Percentiles rank a stretch among this genome's conserved stretches.
phyloP scores from a whole-genome alignment of 169 alveolate species.

The Plasmodium knowlesi region DNA sequence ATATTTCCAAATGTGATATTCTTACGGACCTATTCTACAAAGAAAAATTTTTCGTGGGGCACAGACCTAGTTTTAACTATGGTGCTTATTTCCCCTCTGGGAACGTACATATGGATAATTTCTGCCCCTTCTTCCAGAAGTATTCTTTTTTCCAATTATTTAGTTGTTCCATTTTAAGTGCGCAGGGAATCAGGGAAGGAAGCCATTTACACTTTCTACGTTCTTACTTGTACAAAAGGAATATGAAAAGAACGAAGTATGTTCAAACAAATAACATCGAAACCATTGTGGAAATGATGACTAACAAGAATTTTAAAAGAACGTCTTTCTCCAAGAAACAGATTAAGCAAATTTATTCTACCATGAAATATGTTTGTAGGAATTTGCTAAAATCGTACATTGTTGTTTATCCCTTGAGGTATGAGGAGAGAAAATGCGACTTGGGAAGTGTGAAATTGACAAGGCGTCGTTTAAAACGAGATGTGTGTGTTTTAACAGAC shows the following conservation, averaged over 20 bases:
- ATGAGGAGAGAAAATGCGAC: not conserved
- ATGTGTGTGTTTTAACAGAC: slow-evolving; percentile 39
- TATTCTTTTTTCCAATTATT: slow-evolving; percentile 61
- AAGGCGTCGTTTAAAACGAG: not conserved
- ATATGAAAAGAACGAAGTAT: slow-evolving; percentile 18
- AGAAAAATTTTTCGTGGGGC: not conserved
- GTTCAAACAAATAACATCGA: slow-evolving; percentile 1
- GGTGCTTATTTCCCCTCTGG: slow-evolving; percentile 9
- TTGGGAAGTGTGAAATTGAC: not conserved
- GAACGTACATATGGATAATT: not conserved
- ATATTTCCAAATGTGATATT: slow-evolving; percentile 34
- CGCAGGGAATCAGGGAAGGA: not conserved
- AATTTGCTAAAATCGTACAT: slow-evolving; percentile 38
- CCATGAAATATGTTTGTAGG: slow-evolving; percentile 37
- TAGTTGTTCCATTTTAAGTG: slow-evolving; percentile 31
- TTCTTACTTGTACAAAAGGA: not conserved
- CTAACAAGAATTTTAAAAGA: not conserved
- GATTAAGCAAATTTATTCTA: slow-evolving; percentile 15
- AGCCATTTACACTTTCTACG: not conserved
- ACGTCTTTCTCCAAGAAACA: not conserved
- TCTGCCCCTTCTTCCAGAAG: slow-evolving; percentile 32
- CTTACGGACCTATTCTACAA: slow-evolving; percentile 37
- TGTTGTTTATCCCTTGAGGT: slow-evolving; percentile 5
- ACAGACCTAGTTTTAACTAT: slow-evolving; percentile 2
- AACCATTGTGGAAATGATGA: slow-evolving; percentile 2